Conservation (phyloP, 2,329 filamentous ascomycete genomes). For the Xylaria sp. region DNA sequence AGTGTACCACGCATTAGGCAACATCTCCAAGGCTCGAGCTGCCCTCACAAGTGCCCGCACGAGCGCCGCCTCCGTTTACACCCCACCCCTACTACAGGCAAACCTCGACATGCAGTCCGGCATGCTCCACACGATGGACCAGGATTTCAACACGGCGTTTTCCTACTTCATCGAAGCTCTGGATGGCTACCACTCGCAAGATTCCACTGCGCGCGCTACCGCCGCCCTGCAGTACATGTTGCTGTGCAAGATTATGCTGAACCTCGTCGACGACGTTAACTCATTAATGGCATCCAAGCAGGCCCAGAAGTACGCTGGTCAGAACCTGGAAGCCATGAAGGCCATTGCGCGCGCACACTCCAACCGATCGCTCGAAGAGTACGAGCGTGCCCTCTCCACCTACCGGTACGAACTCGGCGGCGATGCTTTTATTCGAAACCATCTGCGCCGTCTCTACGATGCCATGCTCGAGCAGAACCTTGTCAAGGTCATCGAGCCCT, state of each 20-base stretch:
- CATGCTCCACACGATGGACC: constrained; percentile 97
- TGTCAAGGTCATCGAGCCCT: constrained; percentile 99
- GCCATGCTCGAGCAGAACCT: constrained; percentile 99
- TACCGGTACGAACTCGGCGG: constrained; percentile 92
- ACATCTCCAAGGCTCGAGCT: constrained; percentile 91
- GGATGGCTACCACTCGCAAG: constrained; percentile 91
- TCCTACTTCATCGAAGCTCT: constrained; percentile 99
- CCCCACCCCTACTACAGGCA: constrained; percentile 87
- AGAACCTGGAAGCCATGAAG: constrained; percentile 98
- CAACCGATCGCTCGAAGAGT: constrained; percentile 93
- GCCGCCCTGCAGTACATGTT: constrained; percentile 98
- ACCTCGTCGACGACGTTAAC: constrained; percentile 93
- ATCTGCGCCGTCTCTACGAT: constrained; percentile 92
- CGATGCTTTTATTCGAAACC: constrained; percentile 94
- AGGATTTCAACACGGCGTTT: constrained; percentile 97
- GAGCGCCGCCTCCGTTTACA: constrained; percentile 94
- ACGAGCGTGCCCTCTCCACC: constrained; percentile 83
- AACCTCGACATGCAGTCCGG: constrained; percentile 98
- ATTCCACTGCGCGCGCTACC: constrained; percentile 85
- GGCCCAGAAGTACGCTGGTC: constrained; percentile 90
- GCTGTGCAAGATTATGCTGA: constrained; percentile 99
- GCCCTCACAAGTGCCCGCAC: constrained; percentile 92
- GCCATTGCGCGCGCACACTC: constrained; percentile 92
- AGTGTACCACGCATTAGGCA: constrained; percentile 95
- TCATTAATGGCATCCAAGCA: constrained; percentile 93